Evolutionary conservation across 1,284 basidiomycete species (phyloP).

Genomic region (Pascua guehoae): DNA sequence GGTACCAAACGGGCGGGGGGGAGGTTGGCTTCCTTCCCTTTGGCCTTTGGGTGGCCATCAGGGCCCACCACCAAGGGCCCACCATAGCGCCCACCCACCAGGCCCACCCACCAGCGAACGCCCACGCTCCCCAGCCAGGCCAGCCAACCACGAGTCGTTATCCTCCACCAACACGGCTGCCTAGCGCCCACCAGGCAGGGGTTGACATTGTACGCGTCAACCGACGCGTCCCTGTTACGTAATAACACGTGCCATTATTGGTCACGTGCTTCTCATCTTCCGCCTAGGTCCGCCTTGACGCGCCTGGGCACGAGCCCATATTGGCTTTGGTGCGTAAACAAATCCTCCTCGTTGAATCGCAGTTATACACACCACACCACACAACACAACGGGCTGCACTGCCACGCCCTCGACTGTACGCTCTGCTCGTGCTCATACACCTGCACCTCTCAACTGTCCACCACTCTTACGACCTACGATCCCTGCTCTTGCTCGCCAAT

Average conservation of each 20-base stretch:
- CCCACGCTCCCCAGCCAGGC: background rate
- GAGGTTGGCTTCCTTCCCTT: background rate
- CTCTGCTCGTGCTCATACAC: too few species aligned
- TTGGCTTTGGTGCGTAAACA: conserved; percentile 1
- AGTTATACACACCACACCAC: background rate
- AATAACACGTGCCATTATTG: background rate
- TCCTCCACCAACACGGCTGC: too few species aligned
- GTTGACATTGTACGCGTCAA: conserved; percentile 6
- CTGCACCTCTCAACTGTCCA: too few species aligned
- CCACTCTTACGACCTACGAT: too few species aligned
- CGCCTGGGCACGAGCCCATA: background rate
- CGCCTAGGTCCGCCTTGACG: too few species aligned
- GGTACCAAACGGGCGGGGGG: too few species aligned
- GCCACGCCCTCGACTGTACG: background rate
- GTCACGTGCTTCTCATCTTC: too few species aligned
- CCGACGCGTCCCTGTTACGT: conserved; percentile 8
- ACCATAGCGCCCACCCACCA: background rate
- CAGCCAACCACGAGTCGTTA: background rate
- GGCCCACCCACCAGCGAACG: background rate
- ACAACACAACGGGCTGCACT: background rate
- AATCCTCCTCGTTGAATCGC: conserved; percentile 12
- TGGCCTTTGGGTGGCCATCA: background rate
- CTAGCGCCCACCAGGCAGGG: too few species aligned
- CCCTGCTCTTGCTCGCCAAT: too few species aligned
- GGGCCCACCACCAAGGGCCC: background rate